Evolutionary conservation across 805 yeast genomes (phyloP), one percentile per base, ranked within the genome.

Genomic region (Maudiozyma turicensis): DNA sequence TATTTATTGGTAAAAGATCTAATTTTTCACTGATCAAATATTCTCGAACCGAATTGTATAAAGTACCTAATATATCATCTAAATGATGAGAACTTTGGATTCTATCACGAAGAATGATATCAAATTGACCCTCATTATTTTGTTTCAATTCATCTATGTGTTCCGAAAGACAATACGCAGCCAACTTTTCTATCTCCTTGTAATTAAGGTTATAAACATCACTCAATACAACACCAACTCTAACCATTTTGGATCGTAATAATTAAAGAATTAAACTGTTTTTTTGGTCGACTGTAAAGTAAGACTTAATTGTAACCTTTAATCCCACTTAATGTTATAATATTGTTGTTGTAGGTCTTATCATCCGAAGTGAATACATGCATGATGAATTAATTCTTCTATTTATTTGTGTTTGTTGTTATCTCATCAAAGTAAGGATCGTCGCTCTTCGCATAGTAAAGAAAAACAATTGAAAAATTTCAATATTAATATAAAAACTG

Each of bases 11-110:
- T 9, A 57, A 44, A n/a, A 59, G 44, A 29, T 52, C 52, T 6
- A 55, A 46, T 9, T 48, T 49, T 39, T 50, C 42, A 11, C 47
- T 44, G 34, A 62, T 48, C 8, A 62, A 45, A 11, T 54, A 53
- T 40, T 62, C 66, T 44, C 68, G 53, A 2, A 55, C 49, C n/a
- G 48, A 48, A 47, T 63, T 60, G 45, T 64, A 64, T 6, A 64
- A 46, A 13, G 52, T 52, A 9, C 67, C 66, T 44, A 64, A 51
- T 5, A 55, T 48, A n/a, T 52, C 48, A 47, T 64, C 68, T 13
- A 64, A 52, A 44, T 56, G 51, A 7, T 47, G 41, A 3, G 60
- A 56, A 15, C 58, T 53, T 11, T 50, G 33, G 13, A 63, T 57
- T 6, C 49, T 29, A 11, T 54, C 54, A 34, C 52, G 14, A 11